Conservation (phyloP, 2,329 filamentous ascomycete genomes). For the Dissoconium aciculare region DNA sequence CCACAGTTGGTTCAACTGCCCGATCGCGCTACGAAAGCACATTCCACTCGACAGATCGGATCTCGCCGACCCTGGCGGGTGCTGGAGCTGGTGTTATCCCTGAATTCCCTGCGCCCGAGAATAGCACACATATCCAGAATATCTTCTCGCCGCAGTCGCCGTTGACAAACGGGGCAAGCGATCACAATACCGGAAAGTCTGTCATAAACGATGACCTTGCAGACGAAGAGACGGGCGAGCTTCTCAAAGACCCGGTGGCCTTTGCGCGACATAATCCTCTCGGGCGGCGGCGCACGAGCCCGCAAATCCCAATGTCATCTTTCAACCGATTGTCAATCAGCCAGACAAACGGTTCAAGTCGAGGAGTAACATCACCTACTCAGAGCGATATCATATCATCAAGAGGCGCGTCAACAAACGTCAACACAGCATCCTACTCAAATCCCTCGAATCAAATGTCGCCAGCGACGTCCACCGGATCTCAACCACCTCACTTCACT, state of each 20-base stretch:
- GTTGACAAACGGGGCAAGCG: constrained; percentile 47
- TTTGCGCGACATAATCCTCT: constrained; percentile 46
- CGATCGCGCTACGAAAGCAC: constrained; percentile 44
- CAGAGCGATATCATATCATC: constrained; percentile 40
- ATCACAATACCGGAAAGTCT: constrained; percentile 50
- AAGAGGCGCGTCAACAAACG: constrained; percentile 16
- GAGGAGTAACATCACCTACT: constrained; percentile 37
- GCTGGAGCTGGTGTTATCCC: constrained; percentile 34
- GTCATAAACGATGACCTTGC: constrained; percentile 56
- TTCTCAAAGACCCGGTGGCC: constrained; percentile 57
- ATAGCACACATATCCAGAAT: constrained; percentile 41
- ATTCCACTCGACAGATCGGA: constrained; percentile 47
- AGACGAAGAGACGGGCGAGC: constrained; percentile 55
- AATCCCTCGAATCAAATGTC: too few relatives aligned
- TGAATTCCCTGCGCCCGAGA: constrained; percentile 47
- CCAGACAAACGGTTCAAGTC: constrained; percentile 36
- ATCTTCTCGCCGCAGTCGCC: constrained; percentile 62
- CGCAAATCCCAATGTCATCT: constrained; percentile 55
- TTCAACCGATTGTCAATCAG: constrained; percentile 59
- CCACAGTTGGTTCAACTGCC: constrained; percentile 15
- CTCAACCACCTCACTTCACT: constrained; percentile 45
- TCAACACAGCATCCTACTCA: too few relatives aligned
- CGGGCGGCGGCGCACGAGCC: constrained; percentile 51
- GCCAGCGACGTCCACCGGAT: neutral
- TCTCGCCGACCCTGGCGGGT: constrained; percentile 38